Evolutionary conservation across 2,329 filamentous ascomycete species (phyloP).

Genomic region (Cytospora mali): DNA sequence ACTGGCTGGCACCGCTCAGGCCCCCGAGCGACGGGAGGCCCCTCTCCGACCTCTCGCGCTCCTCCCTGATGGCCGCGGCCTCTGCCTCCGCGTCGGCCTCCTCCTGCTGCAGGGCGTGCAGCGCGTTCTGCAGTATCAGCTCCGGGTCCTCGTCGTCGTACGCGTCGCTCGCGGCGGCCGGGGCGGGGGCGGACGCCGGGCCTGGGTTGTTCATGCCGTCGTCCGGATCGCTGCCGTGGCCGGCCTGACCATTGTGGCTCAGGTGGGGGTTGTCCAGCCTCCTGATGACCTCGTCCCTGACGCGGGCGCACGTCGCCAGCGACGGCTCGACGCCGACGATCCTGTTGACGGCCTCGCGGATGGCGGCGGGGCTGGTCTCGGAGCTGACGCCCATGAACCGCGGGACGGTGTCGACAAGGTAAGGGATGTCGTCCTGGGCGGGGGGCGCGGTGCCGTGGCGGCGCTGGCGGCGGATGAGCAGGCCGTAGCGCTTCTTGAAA

Average conservation of each 20-base stretch:
- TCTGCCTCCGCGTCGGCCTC: slow-evolving; percentile 62
- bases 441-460: slow-evolving; percentile 53
- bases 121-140: slow-evolving; percentile 60
- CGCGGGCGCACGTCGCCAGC: slow-evolving; percentile 57
- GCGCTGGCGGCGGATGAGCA: slow-evolving; percentile 59
- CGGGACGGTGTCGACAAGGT: slow-evolving; percentile 62
- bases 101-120: slow-evolving; percentile 61
- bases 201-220: slow-evolving; percentile 18
- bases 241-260: slow-evolving; percentile 25
- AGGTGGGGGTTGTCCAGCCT: slow-evolving; percentile 39
- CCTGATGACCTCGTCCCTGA: slow-evolving; percentile 60
- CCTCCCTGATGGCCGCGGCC: slow-evolving; percentile 56
- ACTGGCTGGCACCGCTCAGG: slow-evolving; percentile 23
- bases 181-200: slow-evolving; percentile 30
- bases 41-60: slow-evolving; percentile 52
- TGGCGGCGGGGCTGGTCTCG: slow-evolving; percentile 62
- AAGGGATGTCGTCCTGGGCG: slow-evolving; percentile 58
- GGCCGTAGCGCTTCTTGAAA: slow-evolving; percentile 65
- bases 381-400: slow-evolving; percentile 60
- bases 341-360: slow-evolving; percentile 59
- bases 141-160: slow-evolving; percentile 58
- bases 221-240: not conserved
- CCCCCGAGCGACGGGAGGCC: slow-evolving; percentile 34
- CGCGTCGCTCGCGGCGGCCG: slow-evolving; percentile 35
- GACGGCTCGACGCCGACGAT: slow-evolving; percentile 58